These are phyloP conservation scores for Colletotrichum eremochloae DNA, from an alignment of 2,329 filamentous ascomycete genomes.

Conservation along the genomic window DNA sequence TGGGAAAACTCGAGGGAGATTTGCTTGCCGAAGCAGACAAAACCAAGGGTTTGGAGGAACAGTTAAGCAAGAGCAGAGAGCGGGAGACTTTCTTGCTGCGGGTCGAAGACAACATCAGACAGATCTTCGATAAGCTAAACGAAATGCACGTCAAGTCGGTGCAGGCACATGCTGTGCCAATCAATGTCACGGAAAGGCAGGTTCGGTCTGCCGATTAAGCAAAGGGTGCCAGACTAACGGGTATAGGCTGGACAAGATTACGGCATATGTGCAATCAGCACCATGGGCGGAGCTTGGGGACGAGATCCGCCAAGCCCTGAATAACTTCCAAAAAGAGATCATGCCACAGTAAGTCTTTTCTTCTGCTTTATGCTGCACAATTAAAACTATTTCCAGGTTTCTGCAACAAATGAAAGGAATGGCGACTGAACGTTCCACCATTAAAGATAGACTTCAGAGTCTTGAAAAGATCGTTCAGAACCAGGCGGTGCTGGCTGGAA, in stretches of 20 bases:
- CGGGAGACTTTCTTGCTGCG: neutral
- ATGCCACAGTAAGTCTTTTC: neutral
- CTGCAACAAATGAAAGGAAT: neutral
- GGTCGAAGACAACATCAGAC: slow-evolving; percentile 6
- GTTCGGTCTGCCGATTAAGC: no score
- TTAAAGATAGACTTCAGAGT: slow-evolving; percentile 18
- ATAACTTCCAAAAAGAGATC: slow-evolving; percentile 12
- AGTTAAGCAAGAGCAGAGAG: slow-evolving; percentile 10
- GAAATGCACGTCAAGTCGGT: slow-evolving; percentile 1
- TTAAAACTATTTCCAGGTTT: neutral
- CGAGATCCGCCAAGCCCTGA: neutral
- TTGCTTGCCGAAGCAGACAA: slow-evolving; percentile 5
- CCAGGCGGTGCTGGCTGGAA: neutral
- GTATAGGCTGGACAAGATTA: slow-evolving; percentile 25
- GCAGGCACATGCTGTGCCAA: neutral
- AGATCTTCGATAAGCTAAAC: slow-evolving; percentile 12
- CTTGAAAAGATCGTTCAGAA: slow-evolving; percentile 18
- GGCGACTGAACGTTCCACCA: neutral
- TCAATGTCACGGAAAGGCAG: slow-evolving; percentile 10
- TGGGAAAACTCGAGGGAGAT: slow-evolving; percentile 5
- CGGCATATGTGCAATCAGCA: neutral
- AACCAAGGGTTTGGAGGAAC: slow-evolving; percentile 1
- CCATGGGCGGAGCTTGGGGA: neutral
- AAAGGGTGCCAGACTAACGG: neutral
- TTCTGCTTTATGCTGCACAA: neutral